Conservation (phyloP, 805 yeast species). For the Nakazawaea sp. region DNA sequence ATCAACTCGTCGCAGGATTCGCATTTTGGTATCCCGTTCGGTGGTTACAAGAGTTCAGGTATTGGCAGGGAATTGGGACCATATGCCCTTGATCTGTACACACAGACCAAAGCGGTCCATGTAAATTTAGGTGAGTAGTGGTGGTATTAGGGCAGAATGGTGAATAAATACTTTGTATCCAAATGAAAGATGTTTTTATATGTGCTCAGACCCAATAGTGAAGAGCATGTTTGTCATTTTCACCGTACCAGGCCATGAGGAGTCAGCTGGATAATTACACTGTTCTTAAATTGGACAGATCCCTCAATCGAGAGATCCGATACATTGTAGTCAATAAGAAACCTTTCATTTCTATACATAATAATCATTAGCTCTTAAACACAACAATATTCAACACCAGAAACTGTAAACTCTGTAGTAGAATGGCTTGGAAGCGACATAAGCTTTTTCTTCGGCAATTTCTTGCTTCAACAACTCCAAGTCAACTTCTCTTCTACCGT, state of each 20-base stretch:
- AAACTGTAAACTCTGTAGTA: slow-evolving; percentile 45
- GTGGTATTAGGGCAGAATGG: too few relatives aligned
- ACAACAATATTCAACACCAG: slow-evolving; percentile 38
- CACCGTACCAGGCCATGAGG: too few relatives aligned
- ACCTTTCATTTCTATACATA: too few relatives aligned
- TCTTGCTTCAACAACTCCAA: slow-evolving; percentile 50
- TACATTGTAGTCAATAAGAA: too few relatives aligned
- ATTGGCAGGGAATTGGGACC: slow-evolving; percentile 64
- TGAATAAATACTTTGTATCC: background rate
- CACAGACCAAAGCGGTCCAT: slow-evolving; percentile 68
- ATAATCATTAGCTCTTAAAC: background rate
- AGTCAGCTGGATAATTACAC: too few relatives aligned
- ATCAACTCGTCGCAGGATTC: slow-evolving; percentile 42
- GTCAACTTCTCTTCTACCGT: slow-evolving; percentile 59
- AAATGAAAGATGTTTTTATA: background rate
- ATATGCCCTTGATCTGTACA: slow-evolving; percentile 59
- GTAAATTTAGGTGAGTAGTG: slow-evolving; percentile 33
- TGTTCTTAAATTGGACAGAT: too few relatives aligned
- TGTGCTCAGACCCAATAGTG: too few relatives aligned
- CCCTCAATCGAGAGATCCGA: too few relatives aligned
- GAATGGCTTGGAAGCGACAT: slow-evolving; percentile 36
- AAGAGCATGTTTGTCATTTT: too few relatives aligned
- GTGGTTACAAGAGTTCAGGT: slow-evolving; percentile 47
- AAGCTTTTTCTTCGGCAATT: slow-evolving; percentile 49
- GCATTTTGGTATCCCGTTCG: slow-evolving; percentile 43